Base-by-base conservation (phyloP, 768 basidiomycete species). In the Amyloporia xantha region DNA sequence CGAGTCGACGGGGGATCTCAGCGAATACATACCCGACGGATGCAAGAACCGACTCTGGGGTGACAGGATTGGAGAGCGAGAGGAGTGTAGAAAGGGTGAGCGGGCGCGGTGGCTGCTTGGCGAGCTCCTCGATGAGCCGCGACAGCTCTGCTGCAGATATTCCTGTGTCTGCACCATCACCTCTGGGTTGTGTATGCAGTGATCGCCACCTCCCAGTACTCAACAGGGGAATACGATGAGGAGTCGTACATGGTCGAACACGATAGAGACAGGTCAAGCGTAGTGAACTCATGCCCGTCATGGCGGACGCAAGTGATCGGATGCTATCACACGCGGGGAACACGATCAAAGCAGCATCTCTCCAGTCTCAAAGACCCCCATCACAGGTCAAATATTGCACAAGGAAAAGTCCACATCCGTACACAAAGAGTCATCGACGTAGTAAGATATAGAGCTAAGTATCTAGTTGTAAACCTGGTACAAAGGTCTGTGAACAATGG, bases 381-480 rank as follows among this genome's bases (percentile, higher is more conserved):
- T n/a, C n/a, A n/a, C n/a, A n/a, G n/a, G n/a, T n/a, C n/a, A n/a
- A n/a, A n/a, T n/a, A n/a, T n/a, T n/a, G n/a, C n/a, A n/a, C n/a
- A n/a, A n/a, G n/a, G n/a, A n/a, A n/a, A n/a, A n/a, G 15, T 33
- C 30, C 30, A 33, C 30, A 33, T 33, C 7, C 30, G 7, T 7
- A 33, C 15, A 33, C 30, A n/a, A n/a, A n/a, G 30, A 33, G 30
- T 33, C 30, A 33, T 33, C 7, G 15, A 33, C 15, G 30, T 15
- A 33, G 15, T 15, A 33, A 37, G 27, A 15, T 33, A 54, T n/a
- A 33, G 30, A 33, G 15, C 7, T 15, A 15, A 33, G 30, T 7
- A 33, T 54, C 79, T 88, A 92, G 68, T 93, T 93, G 70, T 93
- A 93, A 68, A 92, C 91, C 73, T 92, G 90, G 68, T 93, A 93